Evolutionary conservation across 108 stramenopile genomes (phyloP).

Genomic region (Ochromonas danica): DNA sequence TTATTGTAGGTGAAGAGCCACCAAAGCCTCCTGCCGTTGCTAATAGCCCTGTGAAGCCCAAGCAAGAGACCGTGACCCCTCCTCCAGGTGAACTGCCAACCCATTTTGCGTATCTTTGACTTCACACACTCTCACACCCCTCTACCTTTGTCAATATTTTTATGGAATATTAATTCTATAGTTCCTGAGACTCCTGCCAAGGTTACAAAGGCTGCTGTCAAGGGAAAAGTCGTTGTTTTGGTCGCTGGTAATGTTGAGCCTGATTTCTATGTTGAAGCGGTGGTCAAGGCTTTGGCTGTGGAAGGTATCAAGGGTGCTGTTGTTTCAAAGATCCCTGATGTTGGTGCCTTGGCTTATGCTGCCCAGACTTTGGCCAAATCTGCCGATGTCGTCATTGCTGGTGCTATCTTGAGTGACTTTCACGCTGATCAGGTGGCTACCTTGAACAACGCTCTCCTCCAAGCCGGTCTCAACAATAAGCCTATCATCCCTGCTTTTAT

Average conservation of each 20-base stretch:
- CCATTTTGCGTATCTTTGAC: too few relatives aligned
- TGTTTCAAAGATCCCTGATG: not conserved
- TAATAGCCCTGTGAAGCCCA: not conserved
- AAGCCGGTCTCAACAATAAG: not conserved
- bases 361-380: not conserved
- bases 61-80: not conserved
- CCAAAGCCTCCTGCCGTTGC: not conserved
- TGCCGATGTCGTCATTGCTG: conserved; percentile 12
- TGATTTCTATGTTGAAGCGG: not conserved
- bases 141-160: too few relatives aligned
- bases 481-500: conserved; percentile 9
- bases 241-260: not conserved
- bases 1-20: too few relatives aligned
- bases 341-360: not conserved
- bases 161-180: too few relatives aligned
- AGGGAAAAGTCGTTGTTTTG: not conserved
- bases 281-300: not conserved
- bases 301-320: conserved; percentile 17
- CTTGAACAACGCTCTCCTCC: not conserved
- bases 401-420: not conserved
- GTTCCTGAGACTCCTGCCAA: too few relatives aligned
- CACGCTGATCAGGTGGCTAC: not conserved
- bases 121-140: too few relatives aligned
- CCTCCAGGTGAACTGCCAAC: not conserved
- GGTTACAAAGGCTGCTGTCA: too few relatives aligned